Base-by-base conservation (phyloP, 1,284 basidiomycete genomes). In the Clitocybe nebularis region DNA sequence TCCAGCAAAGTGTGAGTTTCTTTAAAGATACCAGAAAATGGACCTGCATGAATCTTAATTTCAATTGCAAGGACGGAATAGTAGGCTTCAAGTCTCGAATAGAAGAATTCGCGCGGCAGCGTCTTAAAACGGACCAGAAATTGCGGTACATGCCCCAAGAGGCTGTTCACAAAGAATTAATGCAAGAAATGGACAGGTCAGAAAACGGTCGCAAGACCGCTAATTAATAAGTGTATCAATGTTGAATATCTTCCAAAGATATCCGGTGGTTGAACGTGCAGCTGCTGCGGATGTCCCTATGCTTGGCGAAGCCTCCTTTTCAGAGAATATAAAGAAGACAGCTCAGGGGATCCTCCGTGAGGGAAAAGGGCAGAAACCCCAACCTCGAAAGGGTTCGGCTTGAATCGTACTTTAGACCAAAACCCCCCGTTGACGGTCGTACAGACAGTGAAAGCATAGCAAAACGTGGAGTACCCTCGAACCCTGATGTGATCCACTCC, bases 161-260 rank as follows among this genome's bases (percentile, higher is more conserved):
- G 1, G 60, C 61, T 9, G 64, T 77, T 16, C 68, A 78, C 42
- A 64, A 72, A 41, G 84, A 85, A 49, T 62, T 88, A 9, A 71
- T 81, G 67, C 79, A 84, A 37, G 83, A 88, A 56, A 67, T 88
- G 25, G 81, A 85, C 58, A 73, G 84, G 84, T 81, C 19, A 41
- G 52, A n/a, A n/a, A n/a, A n/a, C n/a, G n/a, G n/a, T 17, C 29
- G 29, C 26, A 19, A 23, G 11, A 36, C 11, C 26, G 39, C 29
- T 32, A 32, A 5, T 32, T 32, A n/a, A 16, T 22, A 41, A 42
- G 62, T 50, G 11, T 13, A 21, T 11, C 26, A 35, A 45, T 43
- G 14, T 36, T 10, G 16, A 46, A 40, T 39, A 13, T 14, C 41
- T 21, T 16, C 24, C 39, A 10, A 45, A 75, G 79, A 42, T 81